phyloP scores from a whole-genome alignment of 306 rosid species.

The Cucurbita moschata region DNA sequence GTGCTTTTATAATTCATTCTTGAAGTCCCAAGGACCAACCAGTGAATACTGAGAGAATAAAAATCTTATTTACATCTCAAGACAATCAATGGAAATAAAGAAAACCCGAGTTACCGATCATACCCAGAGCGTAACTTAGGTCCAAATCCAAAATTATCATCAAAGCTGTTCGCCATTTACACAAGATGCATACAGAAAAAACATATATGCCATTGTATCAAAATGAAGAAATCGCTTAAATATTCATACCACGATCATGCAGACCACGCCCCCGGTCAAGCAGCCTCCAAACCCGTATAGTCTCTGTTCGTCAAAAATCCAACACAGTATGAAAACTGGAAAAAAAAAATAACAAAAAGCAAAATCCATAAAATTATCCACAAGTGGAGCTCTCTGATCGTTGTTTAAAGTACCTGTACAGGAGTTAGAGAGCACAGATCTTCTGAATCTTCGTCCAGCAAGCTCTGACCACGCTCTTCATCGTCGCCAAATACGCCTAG shows the following conservation, averaged over 20 bases:
- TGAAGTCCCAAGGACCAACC: background rate
- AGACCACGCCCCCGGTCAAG: constrained; percentile 50
- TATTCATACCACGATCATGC: constrained; percentile 68
- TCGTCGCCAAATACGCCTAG: constrained; percentile 23
- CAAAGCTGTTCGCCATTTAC: background rate
- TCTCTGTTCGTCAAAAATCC: constrained; percentile 48
- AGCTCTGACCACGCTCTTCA: constrained; percentile 38
- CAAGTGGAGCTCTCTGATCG: background rate
- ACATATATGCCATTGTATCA: background rate
- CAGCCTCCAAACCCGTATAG: constrained; percentile 68
- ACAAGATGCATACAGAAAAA: background rate
- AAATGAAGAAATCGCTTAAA: background rate
- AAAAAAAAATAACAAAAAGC: background rate
- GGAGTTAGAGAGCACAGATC: constrained; percentile 49
- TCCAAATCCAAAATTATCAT: background rate
- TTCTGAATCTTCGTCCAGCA: constrained; percentile 52
- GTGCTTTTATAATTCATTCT: background rate
- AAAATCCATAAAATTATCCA: background rate
- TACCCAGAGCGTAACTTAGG: background rate
- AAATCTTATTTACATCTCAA: background rate
- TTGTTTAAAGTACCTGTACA: constrained; percentile 44
- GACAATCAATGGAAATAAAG: background rate
- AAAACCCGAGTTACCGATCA: background rate
- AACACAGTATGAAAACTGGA: constrained; percentile 3
- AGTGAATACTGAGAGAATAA: background rate